Evolutionary conservation across 2,329 filamentous ascomycete species (phyloP).

Genomic region (Monilinia vaccinii-corymbosi): DNA sequence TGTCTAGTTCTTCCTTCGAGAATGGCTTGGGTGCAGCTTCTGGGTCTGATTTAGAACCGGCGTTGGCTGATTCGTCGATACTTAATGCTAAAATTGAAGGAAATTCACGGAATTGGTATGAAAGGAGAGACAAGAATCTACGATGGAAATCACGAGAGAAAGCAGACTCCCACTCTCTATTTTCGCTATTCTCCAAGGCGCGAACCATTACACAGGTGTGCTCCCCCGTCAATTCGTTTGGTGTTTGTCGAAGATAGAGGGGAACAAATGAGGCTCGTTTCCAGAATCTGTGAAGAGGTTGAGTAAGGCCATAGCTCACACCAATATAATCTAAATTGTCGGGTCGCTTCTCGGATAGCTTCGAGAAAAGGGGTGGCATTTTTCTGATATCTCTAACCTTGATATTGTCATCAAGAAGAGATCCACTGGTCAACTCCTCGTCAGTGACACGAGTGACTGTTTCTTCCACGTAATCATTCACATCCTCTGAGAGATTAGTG

Average conservation of each 20-base stretch:
- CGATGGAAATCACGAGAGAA: constrained; percentile 91
- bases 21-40: constrained; percentile 46
- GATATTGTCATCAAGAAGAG: constrained; percentile 77
- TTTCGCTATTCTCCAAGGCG: constrained; percentile 58
- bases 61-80: constrained; percentile 76
- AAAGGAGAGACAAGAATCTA: constrained; percentile 82
- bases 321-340: constrained; percentile 83
- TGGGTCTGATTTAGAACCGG: constrained; percentile 59
- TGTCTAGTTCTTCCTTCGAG: constrained; percentile 67
- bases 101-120: constrained; percentile 87
- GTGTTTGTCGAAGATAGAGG: constrained; percentile 88
- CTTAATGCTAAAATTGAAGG: constrained; percentile 68
- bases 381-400: constrained; percentile 80
- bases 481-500: constrained; percentile 68
- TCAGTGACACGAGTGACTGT: constrained; percentile 75
- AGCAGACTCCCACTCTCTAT: constrained; percentile 77
- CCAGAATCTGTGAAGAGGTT: constrained; percentile 90
- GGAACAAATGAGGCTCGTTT: constrained; percentile 79
- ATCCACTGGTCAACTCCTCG: constrained; percentile 65
- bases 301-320: constrained; percentile 88
- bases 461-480: constrained; percentile 40
- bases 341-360: constrained; percentile 73
- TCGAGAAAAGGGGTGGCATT: constrained; percentile 90
- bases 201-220: constrained; percentile 97
- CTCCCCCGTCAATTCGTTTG: constrained; percentile 93